Conservation (phyloP, 2,329 filamentous ascomycete genomes). For the Basipetospora sp. region DNA sequence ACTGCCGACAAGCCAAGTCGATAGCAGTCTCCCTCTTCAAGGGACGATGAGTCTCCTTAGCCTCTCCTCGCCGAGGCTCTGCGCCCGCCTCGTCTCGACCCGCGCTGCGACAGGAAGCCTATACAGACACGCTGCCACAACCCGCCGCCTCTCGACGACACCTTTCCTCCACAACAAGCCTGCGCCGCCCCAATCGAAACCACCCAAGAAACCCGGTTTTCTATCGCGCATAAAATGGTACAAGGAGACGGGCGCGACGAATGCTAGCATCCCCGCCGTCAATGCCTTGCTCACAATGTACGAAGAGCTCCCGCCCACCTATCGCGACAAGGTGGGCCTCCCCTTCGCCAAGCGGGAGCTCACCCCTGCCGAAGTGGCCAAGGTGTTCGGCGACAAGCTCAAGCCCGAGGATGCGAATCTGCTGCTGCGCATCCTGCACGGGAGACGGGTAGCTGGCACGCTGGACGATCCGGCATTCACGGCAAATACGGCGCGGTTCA, state of each 20-base stretch:
- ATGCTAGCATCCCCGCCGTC: conserved; percentile 10
- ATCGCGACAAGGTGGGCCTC: conserved; percentile 40
- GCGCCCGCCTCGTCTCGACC: conserved; percentile 1
- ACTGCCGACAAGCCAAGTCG: no score
- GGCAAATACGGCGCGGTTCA: conserved; percentile 31
- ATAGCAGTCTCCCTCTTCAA: no score
- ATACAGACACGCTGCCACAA: conserved; percentile 3
- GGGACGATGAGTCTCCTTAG: conserved; percentile 9
- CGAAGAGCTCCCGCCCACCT: conserved; percentile 41
- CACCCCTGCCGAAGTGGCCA: conserved; percentile 27
- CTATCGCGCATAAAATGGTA: conserved; percentile 7
- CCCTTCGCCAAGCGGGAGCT: conserved; percentile 37
- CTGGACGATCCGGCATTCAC: conserved; percentile 42
- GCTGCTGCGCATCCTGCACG: conserved; percentile 44
- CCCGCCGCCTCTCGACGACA: conserved; percentile 6
- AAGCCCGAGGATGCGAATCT: conserved; percentile 32
- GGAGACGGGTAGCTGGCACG: conserved; percentile 48
- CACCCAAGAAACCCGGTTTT: conserved; percentile 1
- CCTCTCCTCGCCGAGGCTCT: conserved; percentile 4
- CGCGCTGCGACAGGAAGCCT: not conserved
- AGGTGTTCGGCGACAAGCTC: conserved; percentile 36
- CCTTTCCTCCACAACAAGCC: not conserved
- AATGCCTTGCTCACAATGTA: conserved; percentile 33
- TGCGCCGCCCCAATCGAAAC: conserved; percentile 3
- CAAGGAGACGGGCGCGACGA: not conserved